Base-by-base conservation (phyloP, 2,329 filamentous ascomycete genomes). In the Plenodomus lindquistii region DNA sequence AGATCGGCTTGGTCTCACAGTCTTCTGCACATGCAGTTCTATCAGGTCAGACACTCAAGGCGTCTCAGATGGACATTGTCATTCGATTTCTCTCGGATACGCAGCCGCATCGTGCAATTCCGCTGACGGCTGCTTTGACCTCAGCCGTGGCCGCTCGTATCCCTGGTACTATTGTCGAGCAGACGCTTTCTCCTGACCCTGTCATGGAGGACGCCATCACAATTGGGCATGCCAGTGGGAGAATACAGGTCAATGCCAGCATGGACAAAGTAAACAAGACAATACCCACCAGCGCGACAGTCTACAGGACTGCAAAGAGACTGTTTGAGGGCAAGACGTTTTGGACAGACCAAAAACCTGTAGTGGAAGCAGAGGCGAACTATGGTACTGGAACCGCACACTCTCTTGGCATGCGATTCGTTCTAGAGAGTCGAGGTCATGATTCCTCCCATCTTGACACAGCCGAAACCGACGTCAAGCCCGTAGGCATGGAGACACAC, bases 1-100 rank as follows among this genome's bases (percentile, higher is more conserved):
- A 88, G 63, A 83, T 88, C 31, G 81, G 79, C 13, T 71, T 86
- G 15, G 76, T 85, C 1, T 79, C 79, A 3, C 57, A 59, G 27
- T 69, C 73, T 11, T 57, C 58, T n/a, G 64, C 63, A 24, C 76
- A 73, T 50, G 45, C 40, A 46, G 67, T 76, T 2, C 55, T 78
- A 0, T 75, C 73, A 2, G 72, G 71, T 0, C 62, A 72, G 13
- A 69, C 63, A 6, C 54, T 75, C 35, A 48, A 70, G 52, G 54
- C 54, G 24, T 51, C 66, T 1, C 50, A 69, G 36, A 62, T 66
- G 21, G 73, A 78, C 46, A 63, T 78, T 17, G 66, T 76, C 4
- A 66, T 75, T 19, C 67, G 76, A 31, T 75, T 75, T 27, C 53
- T 78, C n/a, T 77, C 75, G 4, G 75, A 75, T 51, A 66, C 64